phyloP scores from a whole-genome alignment of 2,329 filamentous ascomycete species.

The Stachybotrys echinatus region DNA sequence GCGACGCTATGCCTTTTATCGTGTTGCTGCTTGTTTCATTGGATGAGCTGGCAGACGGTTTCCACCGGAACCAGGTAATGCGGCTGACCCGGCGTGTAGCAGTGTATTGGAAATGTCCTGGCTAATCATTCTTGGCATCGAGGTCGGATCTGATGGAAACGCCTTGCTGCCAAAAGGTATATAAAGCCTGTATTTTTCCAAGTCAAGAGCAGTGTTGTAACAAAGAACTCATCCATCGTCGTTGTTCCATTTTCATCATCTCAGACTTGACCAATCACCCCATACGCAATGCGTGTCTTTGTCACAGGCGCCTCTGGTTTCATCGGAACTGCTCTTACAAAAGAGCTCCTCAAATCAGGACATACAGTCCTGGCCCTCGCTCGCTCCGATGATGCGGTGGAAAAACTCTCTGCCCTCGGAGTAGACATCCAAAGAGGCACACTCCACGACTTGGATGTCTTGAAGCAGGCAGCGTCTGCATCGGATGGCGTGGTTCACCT shows the following conservation, averaged over 20 bases:
- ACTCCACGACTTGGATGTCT: slow-evolving; percentile 25
- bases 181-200: no score
- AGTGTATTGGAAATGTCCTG: no score
- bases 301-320: slow-evolving; percentile 39
- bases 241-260: no score
- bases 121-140: no score
- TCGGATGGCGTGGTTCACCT: slow-evolving; percentile 34
- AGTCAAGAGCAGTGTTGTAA: no score
- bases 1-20: neutral
- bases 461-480: slow-evolving; percentile 22
- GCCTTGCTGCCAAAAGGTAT: no score
- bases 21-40: neutral
- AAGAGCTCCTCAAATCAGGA: slow-evolving; percentile 30
- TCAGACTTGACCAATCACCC: no score
- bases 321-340: slow-evolving; percentile 30
- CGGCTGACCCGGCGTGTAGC: no score
- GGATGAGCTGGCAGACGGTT: no score
- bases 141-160: no score
- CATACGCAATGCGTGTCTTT: slow-evolving; percentile 31
- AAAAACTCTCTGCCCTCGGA: slow-evolving; percentile 22
- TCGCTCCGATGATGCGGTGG: slow-evolving; percentile 24
- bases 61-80: no score
- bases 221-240: no score
- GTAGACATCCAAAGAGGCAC: slow-evolving; percentile 24
- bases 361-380: slow-evolving; percentile 35